Evolutionary conservation across 2,329 filamentous ascomycete species (phyloP), one percentile per base, ranked within the genome.

Genomic region (Huntiella decipiens): DNA sequence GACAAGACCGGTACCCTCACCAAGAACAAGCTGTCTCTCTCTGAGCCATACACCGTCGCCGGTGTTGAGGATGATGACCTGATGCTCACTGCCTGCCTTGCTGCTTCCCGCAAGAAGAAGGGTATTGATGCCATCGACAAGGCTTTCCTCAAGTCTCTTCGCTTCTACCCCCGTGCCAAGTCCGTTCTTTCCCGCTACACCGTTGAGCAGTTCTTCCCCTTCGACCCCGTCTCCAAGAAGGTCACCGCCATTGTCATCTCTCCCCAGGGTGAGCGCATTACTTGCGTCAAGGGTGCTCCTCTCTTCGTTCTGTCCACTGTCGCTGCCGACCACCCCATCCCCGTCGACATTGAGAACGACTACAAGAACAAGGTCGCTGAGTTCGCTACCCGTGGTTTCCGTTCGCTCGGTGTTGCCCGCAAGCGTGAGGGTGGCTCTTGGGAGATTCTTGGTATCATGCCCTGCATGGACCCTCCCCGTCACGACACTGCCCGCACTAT

Each of bases 401-500:
- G 86, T 64, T 91, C 86, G 50, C 81, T 94, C 43, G 85, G 85
- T 72, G 82, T 93, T 67, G 85, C 85, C 57, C 84, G 85, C 65
- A 92, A 91, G 74, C 79, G 81, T 61, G 82, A 74, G 59, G 74
- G 82, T 62, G 74, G 76, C 59, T 68, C 74, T 47, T 94, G 86
- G 85, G 83, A 93, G 63, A 87, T 94, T 55, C 77, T 94, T 55
- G 85, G 85, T 57, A 93, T 94, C 57, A 88, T 93, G 82, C 85
- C 86, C 58, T 93, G 85, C 73, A 84, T 79, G 56, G 85, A 93
- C 62, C 86, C 86, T 56, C 85, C 85, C 55, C 82, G 86, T 58
- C 78, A 92, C 67, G 85, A 93, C 59, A 93, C 86, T 55, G 83
- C 79, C 56, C 82, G 83, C 62, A 93, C 86, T 51, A 82, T 93